Percentiles rank a stretch among this genome's conserved stretches.
These are phyloP conservation scores for Vigna angularis DNA, from an alignment of 306 rosid genomes.

Conservation along the genomic window DNA sequence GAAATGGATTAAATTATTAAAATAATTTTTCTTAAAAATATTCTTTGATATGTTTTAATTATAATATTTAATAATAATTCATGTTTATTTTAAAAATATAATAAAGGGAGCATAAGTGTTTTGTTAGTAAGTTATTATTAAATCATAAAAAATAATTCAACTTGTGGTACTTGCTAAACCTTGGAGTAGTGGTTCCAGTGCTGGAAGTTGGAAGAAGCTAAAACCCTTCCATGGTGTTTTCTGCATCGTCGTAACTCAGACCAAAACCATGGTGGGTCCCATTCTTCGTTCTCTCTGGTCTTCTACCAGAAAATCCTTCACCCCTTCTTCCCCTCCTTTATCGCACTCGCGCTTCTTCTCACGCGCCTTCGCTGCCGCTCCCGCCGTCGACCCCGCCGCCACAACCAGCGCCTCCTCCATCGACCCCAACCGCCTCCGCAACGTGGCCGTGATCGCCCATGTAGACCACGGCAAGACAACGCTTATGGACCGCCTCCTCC, in stretches of 20 bases:
- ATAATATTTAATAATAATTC: no score
- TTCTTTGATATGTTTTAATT: no score
- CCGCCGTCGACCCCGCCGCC: slow-evolving; percentile 52
- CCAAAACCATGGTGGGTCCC: slow-evolving; percentile 70
- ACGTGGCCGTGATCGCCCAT: slow-evolving; percentile 95
- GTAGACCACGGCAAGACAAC: slow-evolving; percentile 99
- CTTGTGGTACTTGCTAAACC: slow-evolving; percentile 15
- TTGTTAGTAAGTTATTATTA: no score
- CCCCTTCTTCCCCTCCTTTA: slow-evolving; percentile 43
- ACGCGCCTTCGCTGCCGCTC: slow-evolving; percentile 65
- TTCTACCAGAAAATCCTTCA: slow-evolving; percentile 57
- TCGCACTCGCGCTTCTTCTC: slow-evolving; percentile 40
- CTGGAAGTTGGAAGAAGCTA: not conserved
- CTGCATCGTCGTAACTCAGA: not conserved
- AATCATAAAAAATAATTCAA: not conserved
- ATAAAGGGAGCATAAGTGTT: no score
- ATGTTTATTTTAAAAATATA: no score
- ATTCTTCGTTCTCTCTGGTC: slow-evolving; percentile 80
- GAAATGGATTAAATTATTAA: no score
- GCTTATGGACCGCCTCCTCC: slow-evolving; percentile 97
- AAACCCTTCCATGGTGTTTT: slow-evolving; percentile 11
- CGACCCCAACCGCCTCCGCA: slow-evolving; percentile 81
- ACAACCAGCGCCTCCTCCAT: slow-evolving; percentile 37
- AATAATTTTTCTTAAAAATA: no score
- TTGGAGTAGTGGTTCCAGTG: not conserved